Evolutionary conservation across 441 rosid species (phyloP).

Genomic region (Pelargonium cotyledonis): DNA sequence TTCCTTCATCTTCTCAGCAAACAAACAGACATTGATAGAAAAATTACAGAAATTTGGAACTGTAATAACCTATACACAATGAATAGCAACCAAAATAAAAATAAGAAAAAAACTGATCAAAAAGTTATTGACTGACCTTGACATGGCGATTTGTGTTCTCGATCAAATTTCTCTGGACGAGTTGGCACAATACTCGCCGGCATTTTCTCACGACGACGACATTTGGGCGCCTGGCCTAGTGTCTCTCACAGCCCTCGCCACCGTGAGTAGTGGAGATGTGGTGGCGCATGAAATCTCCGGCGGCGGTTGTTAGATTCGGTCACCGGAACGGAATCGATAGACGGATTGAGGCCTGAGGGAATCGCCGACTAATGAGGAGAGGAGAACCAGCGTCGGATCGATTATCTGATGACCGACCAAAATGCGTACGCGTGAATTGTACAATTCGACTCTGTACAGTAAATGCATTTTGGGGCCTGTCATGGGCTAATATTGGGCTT

Average conservation of each 20-base stretch:
- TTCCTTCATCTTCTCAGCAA: background rate
- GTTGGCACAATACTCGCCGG: background rate
- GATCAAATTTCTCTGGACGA: background rate
- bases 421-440: background rate
- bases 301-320: background rate
- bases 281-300: background rate
- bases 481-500: background rate
- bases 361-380: background rate
- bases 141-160: background rate
- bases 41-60: background rate
- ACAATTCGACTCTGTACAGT: background rate
- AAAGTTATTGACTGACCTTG: background rate
- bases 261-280: background rate
- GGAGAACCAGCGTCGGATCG: background rate
- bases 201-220: background rate
- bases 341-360: background rate
- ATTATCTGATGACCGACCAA: background rate
- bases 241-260: conserved; percentile 1
- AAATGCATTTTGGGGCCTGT: background rate
- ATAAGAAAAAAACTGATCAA: background rate
- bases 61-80: background rate
- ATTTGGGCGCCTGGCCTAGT: background rate
- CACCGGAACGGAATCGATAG: background rate
- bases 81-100: background rate
- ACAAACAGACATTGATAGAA: background rate